phyloP scores from a whole-genome alignment of 805 yeast genomes.

The Wickerhamiella domercqiae region DNA sequence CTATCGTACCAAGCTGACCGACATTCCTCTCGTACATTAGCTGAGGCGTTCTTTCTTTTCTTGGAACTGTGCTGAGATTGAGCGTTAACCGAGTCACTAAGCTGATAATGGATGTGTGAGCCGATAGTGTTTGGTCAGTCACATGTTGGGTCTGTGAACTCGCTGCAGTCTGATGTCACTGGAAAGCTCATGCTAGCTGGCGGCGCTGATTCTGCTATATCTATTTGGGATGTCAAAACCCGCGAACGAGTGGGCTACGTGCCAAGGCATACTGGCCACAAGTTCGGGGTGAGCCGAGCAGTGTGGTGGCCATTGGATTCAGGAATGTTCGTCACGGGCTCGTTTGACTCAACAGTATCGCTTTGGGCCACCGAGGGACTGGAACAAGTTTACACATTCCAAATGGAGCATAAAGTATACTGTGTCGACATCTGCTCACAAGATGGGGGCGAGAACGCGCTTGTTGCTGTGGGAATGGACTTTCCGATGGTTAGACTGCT shows the following conservation, averaged over 20 bases:
- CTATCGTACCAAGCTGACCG: too few relatives aligned
- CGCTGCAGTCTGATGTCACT: constrained; percentile 40
- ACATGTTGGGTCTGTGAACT: constrained; percentile 37
- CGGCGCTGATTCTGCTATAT: constrained; percentile 53
- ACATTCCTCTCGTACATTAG: too few relatives aligned
- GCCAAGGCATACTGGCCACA: constrained; percentile 32
- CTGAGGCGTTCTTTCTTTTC: too few relatives aligned
- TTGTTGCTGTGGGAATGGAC: constrained; percentile 59
- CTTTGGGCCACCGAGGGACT: constrained; percentile 67
- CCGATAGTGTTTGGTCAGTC: constrained; percentile 1
- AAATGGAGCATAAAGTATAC: constrained; percentile 46
- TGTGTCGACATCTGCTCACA: constrained; percentile 37
- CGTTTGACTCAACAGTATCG: constrained; percentile 62
- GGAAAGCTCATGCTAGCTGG: constrained; percentile 46
- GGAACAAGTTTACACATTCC: constrained; percentile 51
- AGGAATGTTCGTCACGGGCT: constrained; percentile 71
- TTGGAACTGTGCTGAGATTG: too few relatives aligned
- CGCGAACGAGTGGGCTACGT: constrained; percentile 10
- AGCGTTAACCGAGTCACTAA: too few relatives aligned
- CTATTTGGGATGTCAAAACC: constrained; percentile 44
- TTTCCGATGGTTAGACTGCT: constrained; percentile 52
- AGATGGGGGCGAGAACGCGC: constrained; percentile 30
- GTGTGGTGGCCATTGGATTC: constrained; percentile 85
- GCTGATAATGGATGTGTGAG: too few relatives aligned
- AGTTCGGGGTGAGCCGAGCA: constrained; percentile 55